Evolutionary conservation across 805 yeast genomes (phyloP).

Genomic region (Priceomyces carsonii): DNA sequence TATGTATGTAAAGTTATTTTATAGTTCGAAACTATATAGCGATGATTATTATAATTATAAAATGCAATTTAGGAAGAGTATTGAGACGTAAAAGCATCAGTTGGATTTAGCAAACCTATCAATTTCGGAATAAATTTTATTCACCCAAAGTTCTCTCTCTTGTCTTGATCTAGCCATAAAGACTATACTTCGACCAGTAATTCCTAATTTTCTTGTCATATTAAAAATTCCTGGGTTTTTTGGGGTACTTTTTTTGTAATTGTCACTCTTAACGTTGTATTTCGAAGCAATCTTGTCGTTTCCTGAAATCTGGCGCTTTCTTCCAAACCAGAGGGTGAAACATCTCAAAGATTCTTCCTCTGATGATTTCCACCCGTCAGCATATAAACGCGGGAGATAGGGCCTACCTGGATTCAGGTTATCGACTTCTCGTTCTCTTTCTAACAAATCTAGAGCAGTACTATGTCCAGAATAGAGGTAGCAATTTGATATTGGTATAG

Average conservation of each 20-base stretch:
- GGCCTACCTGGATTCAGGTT: constrained; percentile 53
- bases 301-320: constrained; percentile 48
- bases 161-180: constrained; percentile 81
- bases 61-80: no score
- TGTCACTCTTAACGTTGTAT: constrained; percentile 7
- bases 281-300: constrained; percentile 12
- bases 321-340: constrained; percentile 84
- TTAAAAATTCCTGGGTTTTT: constrained; percentile 46
- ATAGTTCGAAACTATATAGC: no score
- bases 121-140: constrained; percentile 42
- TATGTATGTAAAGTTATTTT: no score
- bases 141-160: constrained; percentile 84
- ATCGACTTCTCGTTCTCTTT: constrained; percentile 47
- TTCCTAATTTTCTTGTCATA: constrained; percentile 57
- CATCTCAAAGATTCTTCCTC: constrained; percentile 78
- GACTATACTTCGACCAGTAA: constrained; percentile 65
- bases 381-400: constrained; percentile 68
- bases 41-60: no score
- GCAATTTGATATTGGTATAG: constrained; percentile 64
- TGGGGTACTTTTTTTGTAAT: constrained; percentile 12
- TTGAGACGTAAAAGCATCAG: no score
- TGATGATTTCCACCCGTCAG: constrained; percentile 81
- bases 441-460: constrained; percentile 57
- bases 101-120: constrained; percentile 45
- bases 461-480: constrained; percentile 74